Base-by-base conservation (phyloP, 2,329 filamentous ascomycete species). In the Colletotrichum higginsianum region DNA sequence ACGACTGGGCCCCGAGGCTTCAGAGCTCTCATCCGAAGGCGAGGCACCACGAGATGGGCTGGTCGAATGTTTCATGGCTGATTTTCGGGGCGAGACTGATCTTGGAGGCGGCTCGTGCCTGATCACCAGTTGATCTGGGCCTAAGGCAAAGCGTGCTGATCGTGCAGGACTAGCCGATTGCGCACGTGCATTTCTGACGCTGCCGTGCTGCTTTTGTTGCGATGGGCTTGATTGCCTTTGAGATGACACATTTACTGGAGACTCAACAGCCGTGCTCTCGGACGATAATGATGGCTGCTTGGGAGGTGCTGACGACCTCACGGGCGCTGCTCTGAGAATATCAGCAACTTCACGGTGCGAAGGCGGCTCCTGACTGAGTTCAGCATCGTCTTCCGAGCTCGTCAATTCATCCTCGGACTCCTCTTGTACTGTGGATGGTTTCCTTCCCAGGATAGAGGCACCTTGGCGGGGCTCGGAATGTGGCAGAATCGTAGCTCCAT, bases 1-100 rank as follows among this genome's bases (percentile, higher is more conserved):
- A 35, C 67, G 66, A 30, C 70, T 75, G 56, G 76, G 79, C 52
- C 73, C 76, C 0, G 84, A 86, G 53, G 79, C 80, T 75, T 86
- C 87, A 3, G 86, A 87, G 30, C 84, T 77, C 68, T 85, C 81
- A 74, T 86, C 83, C 57, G 87, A 82, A 57, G 90, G 85, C 65
- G 90, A 87, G 44, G 84, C 76, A 74, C 86, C 83, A 76, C 87
- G 77, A 67, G 87, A 85, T 2, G 90, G 87, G 60, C 89, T 90
- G 1, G 84, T 86, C 40, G 78, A 75, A 15, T 90, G 86, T 78
- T 95, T 95, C 73, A 95, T 78, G 2, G 93, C 93, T 1, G 93
- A 94, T 79, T 96, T 96, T 56, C 90, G 90, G 12, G 93, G 93
- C 0, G 93, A 95, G 13, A 93, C 84, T 6, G 93, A 94, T 58